phyloP scores from a whole-genome alignment of 1,139 yeast species.

The Nadsonia starkeyi-henricii region DNA sequence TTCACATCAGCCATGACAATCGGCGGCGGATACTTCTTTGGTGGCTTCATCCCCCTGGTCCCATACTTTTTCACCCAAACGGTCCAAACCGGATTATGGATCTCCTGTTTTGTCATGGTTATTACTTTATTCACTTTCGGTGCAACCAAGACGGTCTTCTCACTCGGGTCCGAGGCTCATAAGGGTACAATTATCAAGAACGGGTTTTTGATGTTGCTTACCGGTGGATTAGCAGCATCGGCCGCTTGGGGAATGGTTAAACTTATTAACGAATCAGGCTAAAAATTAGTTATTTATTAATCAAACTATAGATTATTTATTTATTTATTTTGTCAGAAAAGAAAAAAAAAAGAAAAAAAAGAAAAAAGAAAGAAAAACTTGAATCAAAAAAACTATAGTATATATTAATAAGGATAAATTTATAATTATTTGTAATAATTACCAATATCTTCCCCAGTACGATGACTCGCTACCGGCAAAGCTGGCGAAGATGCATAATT shows the following conservation, averaged over 20 bases:
- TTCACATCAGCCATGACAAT: constrained; percentile 64
- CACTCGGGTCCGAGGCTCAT: constrained; percentile 70
- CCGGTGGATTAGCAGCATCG: constrained; percentile 93
- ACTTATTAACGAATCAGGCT: too few relatives aligned
- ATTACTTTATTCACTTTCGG: constrained; percentile 83
- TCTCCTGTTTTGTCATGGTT: constrained; percentile 70
- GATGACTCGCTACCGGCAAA: too few relatives aligned
- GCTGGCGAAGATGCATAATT: too few relatives aligned
- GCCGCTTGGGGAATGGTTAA: constrained; percentile 91
- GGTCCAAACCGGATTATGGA: constrained; percentile 63
- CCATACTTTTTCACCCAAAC: constrained; percentile 65
- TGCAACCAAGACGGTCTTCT: constrained; percentile 64
- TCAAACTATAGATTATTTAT: too few relatives aligned
- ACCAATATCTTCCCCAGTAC: too few relatives aligned
- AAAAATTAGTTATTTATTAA: too few relatives aligned
- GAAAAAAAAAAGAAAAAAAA: too few relatives aligned
- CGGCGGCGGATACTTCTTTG: constrained; percentile 60
- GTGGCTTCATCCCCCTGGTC: constrained; percentile 67
- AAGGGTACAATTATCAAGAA: constrained; percentile 48
- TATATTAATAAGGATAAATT: too few relatives aligned
- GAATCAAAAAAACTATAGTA: too few relatives aligned
- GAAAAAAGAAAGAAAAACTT: too few relatives aligned
- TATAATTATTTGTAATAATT: too few relatives aligned
- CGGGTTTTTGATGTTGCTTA: constrained; percentile 82
- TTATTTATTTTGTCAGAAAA: too few relatives aligned